Base-by-base conservation (phyloP, 2,329 filamentous ascomycete genomes). In the Aspergillus awamori region DNA sequence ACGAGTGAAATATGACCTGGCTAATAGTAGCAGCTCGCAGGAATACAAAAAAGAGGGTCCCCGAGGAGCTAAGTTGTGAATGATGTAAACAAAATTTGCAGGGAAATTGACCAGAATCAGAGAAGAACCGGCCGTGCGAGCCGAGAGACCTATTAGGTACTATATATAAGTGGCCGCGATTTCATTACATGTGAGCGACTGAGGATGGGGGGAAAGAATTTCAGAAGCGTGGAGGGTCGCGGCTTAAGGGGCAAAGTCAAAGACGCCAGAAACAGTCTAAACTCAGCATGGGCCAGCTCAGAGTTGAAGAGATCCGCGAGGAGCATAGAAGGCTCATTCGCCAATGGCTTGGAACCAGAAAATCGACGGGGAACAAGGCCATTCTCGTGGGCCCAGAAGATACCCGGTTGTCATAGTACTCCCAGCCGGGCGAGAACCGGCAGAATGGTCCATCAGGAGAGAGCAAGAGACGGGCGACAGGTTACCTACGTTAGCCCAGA, bases 401-500 rank as follows among this genome's bases (percentile, higher is more conserved):
- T 20, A 51, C 26, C 7, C 28, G n/a, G 47, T 51, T 51, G 47
- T 51, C 47, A 51, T 51, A 20, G 20, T 20, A 51, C 17, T 45
- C 24, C 39, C 13, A 49, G 24, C 10, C 10, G 45, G 15, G 45
- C 22, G 13, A 49, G 22, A 26, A 49, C 45, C 24, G 15, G 45
- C 45, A 49, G 15, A n/a, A 43, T 45, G 36, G 36, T 20, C 48
- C 47, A 30, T 51, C 47, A 51, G 28, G 47, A 51, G 47, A 45
- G 41, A 13, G 8, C 10, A 20, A 13, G 22, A 22, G 41, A 24
- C 41, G 41, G 39, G 41, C 41, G 41, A 45, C 20, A 43, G n/a
- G 17, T 10, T 51, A 36, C 55, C 49, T 57, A 53, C 43, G n/a
- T 28, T 59, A 36, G 45, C 49, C 28, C 30, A 39, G 33, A 49